Percentiles rank a stretch among this genome's conserved stretches.
Evolutionary conservation across 2,329 filamentous ascomycete genomes (phyloP).

Genomic region (Fusarium miscanthi): DNA sequence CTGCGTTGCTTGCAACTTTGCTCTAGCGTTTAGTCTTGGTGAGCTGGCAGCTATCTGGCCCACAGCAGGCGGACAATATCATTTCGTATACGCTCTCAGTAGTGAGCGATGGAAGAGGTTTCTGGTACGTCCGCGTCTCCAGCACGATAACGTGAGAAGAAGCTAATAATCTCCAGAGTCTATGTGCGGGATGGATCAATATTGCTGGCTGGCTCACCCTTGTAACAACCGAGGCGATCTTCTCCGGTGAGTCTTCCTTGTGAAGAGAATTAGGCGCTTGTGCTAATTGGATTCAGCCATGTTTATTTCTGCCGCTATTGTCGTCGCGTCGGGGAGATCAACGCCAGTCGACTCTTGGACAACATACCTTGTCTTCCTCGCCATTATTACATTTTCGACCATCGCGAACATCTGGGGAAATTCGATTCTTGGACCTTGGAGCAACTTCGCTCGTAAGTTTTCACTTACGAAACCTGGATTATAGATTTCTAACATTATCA

Average conservation of each 20-base stretch:
- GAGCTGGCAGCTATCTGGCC: constrained; percentile 1
- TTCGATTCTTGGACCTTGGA: background rate
- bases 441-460: background rate
- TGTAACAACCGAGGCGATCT: background rate
- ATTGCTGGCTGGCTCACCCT: background rate
- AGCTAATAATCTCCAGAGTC: background rate
- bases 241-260: background rate
- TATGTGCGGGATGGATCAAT: background rate
- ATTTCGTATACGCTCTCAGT: background rate
- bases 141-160: rapidly evolving
- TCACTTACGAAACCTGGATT: rapidly evolving
- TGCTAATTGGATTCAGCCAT: background rate
- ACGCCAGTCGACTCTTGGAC: background rate
- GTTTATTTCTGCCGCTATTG: background rate
- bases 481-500: background rate
- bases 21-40: rapidly evolving
- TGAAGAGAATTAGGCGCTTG: rapidly evolving
- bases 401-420: background rate
- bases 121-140: rapidly evolving
- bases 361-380: background rate
- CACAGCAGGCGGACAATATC: background rate
- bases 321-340: background rate
- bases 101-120: background rate
- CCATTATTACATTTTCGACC: background rate
- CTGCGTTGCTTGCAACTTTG: background rate